phyloP scores from a whole-genome alignment of 192 early-diverging fungal genomes.

The Coemansia sp. region DNA sequence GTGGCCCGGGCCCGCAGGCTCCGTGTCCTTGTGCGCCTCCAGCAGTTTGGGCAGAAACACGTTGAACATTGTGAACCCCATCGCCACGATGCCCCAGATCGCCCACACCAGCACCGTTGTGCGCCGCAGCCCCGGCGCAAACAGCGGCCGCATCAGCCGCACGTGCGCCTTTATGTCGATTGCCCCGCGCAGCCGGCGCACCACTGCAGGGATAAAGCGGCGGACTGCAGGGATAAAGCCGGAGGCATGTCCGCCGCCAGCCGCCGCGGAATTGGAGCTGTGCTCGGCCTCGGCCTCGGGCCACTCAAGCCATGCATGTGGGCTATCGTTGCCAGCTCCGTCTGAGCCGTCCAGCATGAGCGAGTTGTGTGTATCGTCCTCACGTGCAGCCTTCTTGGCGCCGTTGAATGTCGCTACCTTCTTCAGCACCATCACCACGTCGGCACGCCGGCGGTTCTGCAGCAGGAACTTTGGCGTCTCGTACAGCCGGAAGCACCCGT shows the following conservation, averaged over 20 bases:
- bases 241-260: too few relatives aligned
- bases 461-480: slow-evolving; percentile 83
- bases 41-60: slow-evolving; percentile 80
- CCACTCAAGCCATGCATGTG: slow-evolving; percentile 50
- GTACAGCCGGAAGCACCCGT: slow-evolving; percentile 64
- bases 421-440: slow-evolving; percentile 65
- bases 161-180: slow-evolving; percentile 17
- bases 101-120: slow-evolving; percentile 71
- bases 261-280: too few relatives aligned
- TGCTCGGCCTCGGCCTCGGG: slow-evolving; percentile 14
- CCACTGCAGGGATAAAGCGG: neutral
- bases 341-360: slow-evolving; percentile 9
- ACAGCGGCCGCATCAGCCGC: slow-evolving; percentile 52
- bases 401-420: slow-evolving; percentile 68
- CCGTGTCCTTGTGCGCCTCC: slow-evolving; percentile 38
- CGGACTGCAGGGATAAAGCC: too few relatives aligned
- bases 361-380: neutral
- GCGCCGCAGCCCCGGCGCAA: slow-evolving; percentile 53
- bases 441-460: slow-evolving; percentile 58
- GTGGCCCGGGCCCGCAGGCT: slow-evolving; percentile 1
- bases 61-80: slow-evolving; percentile 89
- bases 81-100: slow-evolving; percentile 75
- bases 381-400: slow-evolving; percentile 10
- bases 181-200: neutral
- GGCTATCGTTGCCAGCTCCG: too few relatives aligned